phyloP scores from a whole-genome alignment of 1,284 basidiomycete genomes.

The Ustilago sp. region DNA sequence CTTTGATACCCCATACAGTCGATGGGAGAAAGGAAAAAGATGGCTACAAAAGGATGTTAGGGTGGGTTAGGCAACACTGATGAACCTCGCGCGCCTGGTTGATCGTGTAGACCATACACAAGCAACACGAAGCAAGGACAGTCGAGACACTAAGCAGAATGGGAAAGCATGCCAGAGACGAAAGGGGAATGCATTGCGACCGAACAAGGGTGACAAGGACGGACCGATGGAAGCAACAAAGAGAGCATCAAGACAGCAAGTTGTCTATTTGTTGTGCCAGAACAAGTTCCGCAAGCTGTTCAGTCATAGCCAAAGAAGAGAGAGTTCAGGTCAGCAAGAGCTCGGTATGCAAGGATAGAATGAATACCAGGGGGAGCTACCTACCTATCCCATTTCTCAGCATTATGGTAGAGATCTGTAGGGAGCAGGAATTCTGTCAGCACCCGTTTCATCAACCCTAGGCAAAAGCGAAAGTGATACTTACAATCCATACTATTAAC shows the following conservation, averaged over 20 bases:
- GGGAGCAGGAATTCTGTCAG: neutral
- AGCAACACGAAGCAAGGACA: too few species aligned
- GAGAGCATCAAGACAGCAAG: neutral
- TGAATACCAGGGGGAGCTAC: slow-evolving; percentile 3
- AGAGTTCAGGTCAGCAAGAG: slow-evolving; percentile 12
- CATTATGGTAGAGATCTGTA: slow-evolving; percentile 67
- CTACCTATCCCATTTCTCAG: slow-evolving; percentile 66
- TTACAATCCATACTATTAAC: slow-evolving; percentile 72
- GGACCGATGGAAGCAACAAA: neutral
- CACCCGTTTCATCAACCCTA: neutral
- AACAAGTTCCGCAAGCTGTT: slow-evolving; percentile 64
- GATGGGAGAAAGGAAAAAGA: too few species aligned
- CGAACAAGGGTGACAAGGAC: too few species aligned
- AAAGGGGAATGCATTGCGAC: too few species aligned
- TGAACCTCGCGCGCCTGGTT: too few species aligned
- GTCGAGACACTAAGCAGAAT: too few species aligned
- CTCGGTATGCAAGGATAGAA: neutral
- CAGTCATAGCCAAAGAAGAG: neutral
- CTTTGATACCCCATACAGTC: too few species aligned
- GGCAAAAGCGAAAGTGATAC: slow-evolving; percentile 18
- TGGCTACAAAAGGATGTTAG: too few species aligned
- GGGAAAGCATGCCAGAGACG: too few species aligned
- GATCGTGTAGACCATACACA: too few species aligned
- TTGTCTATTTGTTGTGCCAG: slow-evolving; percentile 67
- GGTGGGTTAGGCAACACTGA: too few species aligned